Conservation (phyloP, 805 yeast genomes). For the Metschnikowia noctiluminum region DNA sequence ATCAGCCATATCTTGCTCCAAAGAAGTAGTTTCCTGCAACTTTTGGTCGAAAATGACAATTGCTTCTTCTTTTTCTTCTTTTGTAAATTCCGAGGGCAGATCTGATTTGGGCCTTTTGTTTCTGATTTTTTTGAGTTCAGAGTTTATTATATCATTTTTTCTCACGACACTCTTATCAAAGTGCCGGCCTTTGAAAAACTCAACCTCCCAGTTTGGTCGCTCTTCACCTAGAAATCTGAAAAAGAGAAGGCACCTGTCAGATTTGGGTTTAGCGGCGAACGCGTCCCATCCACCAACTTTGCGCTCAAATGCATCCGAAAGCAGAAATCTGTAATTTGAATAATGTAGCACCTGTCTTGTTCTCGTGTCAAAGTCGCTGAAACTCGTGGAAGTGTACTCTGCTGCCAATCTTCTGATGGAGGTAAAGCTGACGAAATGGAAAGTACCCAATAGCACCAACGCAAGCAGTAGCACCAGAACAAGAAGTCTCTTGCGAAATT, state of each 20-base stretch:
- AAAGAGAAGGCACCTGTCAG: slow-evolving; percentile 10
- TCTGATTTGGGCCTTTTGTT: neutral
- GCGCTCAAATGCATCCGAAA: slow-evolving; percentile 8
- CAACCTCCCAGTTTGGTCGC: slow-evolving; percentile 14
- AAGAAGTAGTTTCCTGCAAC: slow-evolving; percentile 1
- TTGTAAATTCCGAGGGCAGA: slow-evolving; percentile 4
- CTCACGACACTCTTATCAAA: slow-evolving; percentile 14
- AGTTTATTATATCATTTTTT: slow-evolving; percentile 7
- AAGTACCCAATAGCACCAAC: slow-evolving; percentile 2
- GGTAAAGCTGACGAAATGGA: slow-evolving; percentile 1
- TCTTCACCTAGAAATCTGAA: slow-evolving; percentile 9
- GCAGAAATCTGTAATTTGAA: slow-evolving; percentile 12
- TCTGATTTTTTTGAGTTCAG: slow-evolving; percentile 4
- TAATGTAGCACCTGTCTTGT: slow-evolving; percentile 13
- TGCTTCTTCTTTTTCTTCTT: slow-evolving; percentile 1
- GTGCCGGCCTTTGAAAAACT: neutral
- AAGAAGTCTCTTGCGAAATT: slow-evolving; percentile 3
- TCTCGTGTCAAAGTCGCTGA: slow-evolving; percentile 2
- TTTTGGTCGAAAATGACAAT: slow-evolving; percentile 1
- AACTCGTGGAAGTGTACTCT: slow-evolving; percentile 3
- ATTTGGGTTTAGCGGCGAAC: slow-evolving; percentile 9
- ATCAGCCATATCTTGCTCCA: slow-evolving; percentile 19
- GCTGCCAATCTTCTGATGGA: neutral
- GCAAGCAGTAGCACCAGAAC: slow-evolving; percentile 5
- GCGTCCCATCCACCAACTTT: slow-evolving; percentile 11